Evolutionary conservation across 2,329 filamentous ascomycete species (phyloP), one percentile per base, ranked within the genome.

Genomic region (Nothopassalora personata): DNA sequence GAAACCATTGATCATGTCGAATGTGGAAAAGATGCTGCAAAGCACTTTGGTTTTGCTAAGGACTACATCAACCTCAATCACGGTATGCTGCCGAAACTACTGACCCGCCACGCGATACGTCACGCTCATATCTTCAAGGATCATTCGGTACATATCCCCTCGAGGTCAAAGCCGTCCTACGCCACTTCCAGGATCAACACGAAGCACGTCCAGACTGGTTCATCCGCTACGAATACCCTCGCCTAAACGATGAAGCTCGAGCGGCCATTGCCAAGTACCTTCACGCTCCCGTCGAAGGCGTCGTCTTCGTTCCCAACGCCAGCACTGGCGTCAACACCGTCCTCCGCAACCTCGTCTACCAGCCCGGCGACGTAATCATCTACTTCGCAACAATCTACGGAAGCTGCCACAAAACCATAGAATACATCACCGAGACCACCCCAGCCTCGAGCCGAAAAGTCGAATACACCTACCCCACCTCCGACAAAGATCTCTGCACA

Each of bases 371-470:
- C 70, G 85, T 88, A 62, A 88, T 95, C 62, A 68, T 96, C 48
- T 87, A 86, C 73, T 95, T 96, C 70, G 82, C 81, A 39, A 91
- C 89, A 45, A 82, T 91, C 54, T 96, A 96, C 71, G 86, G 86
- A 57, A 86, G 85, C 0, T 91, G 90, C 70, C 87, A 86, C 57
- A 91, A 90, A 69, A 86, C 86, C 0, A 78, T 94, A 18, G 79
- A 86, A 46, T 93, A 85, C 58, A 75, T 94, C 36, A 79, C 82
- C n/a, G 91, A 96, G 70, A 85, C 82, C 1, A 84, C 80, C 1
- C 77, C 79, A 0, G 77, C 81, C 0, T 67, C 76, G 13, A 66
- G 74, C 0, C 71, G 79, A 0, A 81, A 82, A 65, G 84, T 97
- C 46, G 66, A 76, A 7, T 80, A 90, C 30, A 73, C 75, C 0